Evolutionary conservation across 208 protist genomes (phyloP).

Genomic region (Crithidia acanthocephali): DNA sequence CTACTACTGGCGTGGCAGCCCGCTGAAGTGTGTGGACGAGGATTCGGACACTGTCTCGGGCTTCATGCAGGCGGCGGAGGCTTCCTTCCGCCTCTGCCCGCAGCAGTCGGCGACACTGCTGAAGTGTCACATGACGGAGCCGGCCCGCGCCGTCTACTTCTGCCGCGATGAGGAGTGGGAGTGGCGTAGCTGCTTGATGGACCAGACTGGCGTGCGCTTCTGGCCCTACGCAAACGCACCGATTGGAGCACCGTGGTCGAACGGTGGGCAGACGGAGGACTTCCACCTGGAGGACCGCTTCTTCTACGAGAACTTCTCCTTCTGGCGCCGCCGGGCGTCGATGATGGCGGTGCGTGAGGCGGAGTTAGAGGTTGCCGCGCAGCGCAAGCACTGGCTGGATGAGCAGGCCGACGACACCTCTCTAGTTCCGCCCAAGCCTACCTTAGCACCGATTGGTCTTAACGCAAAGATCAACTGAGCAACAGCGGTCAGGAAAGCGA

Average conservation of each 20-base stretch:
- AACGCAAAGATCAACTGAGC: constrained; percentile 32
- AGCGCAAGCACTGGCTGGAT: constrained; percentile 80
- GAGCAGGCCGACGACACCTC: constrained; percentile 46
- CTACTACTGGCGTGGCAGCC: constrained; percentile 92
- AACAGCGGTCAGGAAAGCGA: neutral
- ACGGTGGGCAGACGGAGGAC: constrained; percentile 91
- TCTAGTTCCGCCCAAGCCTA: constrained; percentile 67
- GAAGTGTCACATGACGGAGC: constrained; percentile 94
- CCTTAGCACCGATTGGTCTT: constrained; percentile 78
- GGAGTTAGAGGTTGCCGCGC: constrained; percentile 76
- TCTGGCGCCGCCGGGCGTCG: constrained; percentile 78
- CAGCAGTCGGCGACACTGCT: constrained; percentile 90
- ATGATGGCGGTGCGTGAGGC: constrained; percentile 82
- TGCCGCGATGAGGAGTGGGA: constrained; percentile 94
- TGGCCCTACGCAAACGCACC: constrained; percentile 92
- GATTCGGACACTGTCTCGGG: constrained; percentile 75
- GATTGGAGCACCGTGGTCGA: constrained; percentile 82
- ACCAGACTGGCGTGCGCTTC: constrained; percentile 90
- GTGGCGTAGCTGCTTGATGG: constrained; percentile 93
- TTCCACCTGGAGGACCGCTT: constrained; percentile 92
- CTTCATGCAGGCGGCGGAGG: constrained; percentile 91
- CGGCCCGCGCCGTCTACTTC: constrained; percentile 88
- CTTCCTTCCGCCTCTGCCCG: constrained; percentile 89
- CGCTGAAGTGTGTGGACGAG: constrained; percentile 85
- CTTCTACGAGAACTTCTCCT: constrained; percentile 90